Conservation (phyloP, 2,329 filamentous ascomycete species). For the Cryphonectria radicalis region DNA sequence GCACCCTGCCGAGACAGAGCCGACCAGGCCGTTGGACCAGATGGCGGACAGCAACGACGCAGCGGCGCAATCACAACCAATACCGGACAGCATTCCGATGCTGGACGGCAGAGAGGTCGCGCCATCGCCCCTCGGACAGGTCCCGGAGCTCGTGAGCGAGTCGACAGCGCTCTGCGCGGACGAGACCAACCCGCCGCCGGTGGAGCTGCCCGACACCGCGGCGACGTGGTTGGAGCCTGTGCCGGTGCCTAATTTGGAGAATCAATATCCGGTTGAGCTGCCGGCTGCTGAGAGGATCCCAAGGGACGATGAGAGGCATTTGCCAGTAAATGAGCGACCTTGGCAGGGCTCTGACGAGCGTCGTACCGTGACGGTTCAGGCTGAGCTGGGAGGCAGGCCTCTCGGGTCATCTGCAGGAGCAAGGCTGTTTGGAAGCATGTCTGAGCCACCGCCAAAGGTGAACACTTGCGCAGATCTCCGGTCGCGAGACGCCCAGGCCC, state of each 20-base stretch:
- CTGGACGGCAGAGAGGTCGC: conserved; percentile 42
- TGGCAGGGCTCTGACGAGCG: conserved; percentile 15
- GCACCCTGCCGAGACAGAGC: conserved; percentile 3
- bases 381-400: conserved; percentile 23
- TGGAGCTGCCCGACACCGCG: conserved; percentile 48
- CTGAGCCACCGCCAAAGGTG: conserved; percentile 27
- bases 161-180: conserved; percentile 45
- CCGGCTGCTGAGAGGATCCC: conserved; percentile 37
- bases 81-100: conserved; percentile 35
- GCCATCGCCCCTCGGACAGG: conserved; percentile 47
- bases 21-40: not conserved
- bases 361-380: conserved; percentile 2
- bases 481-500: conserved; percentile 31
- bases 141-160: conserved; percentile 54
- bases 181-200: conserved; percentile 49
- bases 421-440: conserved; percentile 8
- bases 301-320: not conserved
- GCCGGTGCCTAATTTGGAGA: conserved; percentile 20
- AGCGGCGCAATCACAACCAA: not conserved
- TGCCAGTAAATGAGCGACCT: conserved; percentile 28
- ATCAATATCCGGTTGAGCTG: conserved; percentile 43
- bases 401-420: not conserved
- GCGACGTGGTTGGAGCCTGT: conserved; percentile 38
- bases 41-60: not conserved
- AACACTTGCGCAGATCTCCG: conserved; percentile 33